Conservation (phyloP, 306 rosid genomes). For the Vigna radiata region DNA sequence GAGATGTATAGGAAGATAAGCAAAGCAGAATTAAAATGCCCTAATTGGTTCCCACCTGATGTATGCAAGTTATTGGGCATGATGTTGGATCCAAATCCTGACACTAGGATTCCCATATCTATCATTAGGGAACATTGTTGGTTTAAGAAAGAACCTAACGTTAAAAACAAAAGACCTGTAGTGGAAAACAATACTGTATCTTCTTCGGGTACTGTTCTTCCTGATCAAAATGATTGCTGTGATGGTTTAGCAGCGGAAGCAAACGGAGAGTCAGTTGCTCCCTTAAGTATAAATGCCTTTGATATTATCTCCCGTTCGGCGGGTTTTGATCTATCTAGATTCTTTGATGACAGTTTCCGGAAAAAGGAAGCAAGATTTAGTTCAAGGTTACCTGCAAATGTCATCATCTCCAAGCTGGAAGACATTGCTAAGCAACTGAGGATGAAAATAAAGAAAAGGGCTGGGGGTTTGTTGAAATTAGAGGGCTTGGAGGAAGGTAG, state of each 20-base stretch:
- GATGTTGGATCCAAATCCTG: slow-evolving; percentile 82
- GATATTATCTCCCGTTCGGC: slow-evolving; percentile 78
- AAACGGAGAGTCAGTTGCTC: slow-evolving; percentile 55
- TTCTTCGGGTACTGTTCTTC: slow-evolving; percentile 41
- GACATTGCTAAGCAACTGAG: slow-evolving; percentile 64
- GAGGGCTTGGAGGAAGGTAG: slow-evolving; percentile 70
- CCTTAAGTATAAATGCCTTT: slow-evolving; percentile 74
- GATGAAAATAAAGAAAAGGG: slow-evolving; percentile 75
- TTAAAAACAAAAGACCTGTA: slow-evolving; percentile 40
- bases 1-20: slow-evolving; percentile 87
- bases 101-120: slow-evolving; percentile 61
- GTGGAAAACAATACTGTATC: slow-evolving; percentile 44
- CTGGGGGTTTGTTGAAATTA: slow-evolving; percentile 68
- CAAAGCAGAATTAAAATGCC: slow-evolving; percentile 68
- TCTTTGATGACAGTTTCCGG: slow-evolving; percentile 58
- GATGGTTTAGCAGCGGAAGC: slow-evolving; percentile 46
- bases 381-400: slow-evolving; percentile 69
- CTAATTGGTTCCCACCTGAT: slow-evolving; percentile 79
- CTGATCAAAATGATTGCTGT: slow-evolving; percentile 45
- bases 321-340: slow-evolving; percentile 76
- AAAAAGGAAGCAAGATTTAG: slow-evolving; percentile 71
- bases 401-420: slow-evolving; percentile 75
- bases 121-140: slow-evolving; percentile 67
- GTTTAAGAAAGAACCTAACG: slow-evolving; percentile 64
- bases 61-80: slow-evolving; percentile 55